Evolutionary conservation across 108 stramenopile genomes (phyloP).

Genomic region (Discostella pseudostelligera): DNA sequence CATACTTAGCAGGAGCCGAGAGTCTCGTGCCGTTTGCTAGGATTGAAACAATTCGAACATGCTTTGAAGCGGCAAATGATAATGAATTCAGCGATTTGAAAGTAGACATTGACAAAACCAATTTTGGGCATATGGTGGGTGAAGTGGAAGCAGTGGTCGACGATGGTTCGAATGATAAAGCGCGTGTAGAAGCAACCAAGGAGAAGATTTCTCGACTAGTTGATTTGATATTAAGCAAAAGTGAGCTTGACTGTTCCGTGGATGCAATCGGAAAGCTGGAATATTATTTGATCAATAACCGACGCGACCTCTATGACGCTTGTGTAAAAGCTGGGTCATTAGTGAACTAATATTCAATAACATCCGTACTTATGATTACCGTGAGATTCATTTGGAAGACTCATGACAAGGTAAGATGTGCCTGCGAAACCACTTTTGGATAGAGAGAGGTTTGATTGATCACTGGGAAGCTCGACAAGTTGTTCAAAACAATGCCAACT

Average conservation of each 20-base stretch:
- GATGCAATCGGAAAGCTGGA: constrained; percentile 43
- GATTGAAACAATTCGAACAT: constrained; percentile 26
- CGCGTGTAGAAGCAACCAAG: constrained; percentile 17
- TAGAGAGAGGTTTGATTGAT: not conserved
- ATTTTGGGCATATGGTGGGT: constrained; percentile 36
- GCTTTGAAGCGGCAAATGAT: constrained; percentile 18
- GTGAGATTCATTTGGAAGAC: too few species aligned
- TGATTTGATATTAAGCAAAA: constrained; percentile 17
- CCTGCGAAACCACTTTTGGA: too few species aligned
- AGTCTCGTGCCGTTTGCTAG: constrained; percentile 36
- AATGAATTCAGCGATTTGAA: constrained; percentile 25
- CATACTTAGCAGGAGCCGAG: constrained; percentile 31
- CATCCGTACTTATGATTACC: not conserved
- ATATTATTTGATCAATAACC: constrained; percentile 33
- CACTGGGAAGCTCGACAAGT: not conserved
- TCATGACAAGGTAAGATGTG: too few species aligned
- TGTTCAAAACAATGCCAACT: constrained; percentile 64
- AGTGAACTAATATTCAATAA: not conserved
- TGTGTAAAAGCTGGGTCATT: constrained; percentile 34
- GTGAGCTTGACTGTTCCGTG: not conserved
- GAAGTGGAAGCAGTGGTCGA: constrained; percentile 40
- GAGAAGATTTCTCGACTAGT: constrained; percentile 39
- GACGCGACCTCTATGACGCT: constrained; percentile 29
- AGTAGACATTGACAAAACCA: constrained; percentile 43
- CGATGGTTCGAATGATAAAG: constrained; percentile 6